Conservation (phyloP, 352 stramenopile species). For the Phytophthora foliorum region DNA sequence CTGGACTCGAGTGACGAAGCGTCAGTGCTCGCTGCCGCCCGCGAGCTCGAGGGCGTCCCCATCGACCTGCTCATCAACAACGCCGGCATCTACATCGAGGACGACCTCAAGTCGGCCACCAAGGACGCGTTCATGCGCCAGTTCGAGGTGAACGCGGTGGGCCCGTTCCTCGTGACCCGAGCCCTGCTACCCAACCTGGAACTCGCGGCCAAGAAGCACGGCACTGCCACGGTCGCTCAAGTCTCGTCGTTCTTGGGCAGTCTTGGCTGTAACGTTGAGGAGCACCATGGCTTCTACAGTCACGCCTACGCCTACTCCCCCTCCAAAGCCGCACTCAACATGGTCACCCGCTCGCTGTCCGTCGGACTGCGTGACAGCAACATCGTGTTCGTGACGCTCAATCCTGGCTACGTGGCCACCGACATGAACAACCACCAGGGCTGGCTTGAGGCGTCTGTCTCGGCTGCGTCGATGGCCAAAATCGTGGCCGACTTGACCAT, state of each 20-base stretch:
- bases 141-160: slow-evolving; percentile 1
- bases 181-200: background rate
- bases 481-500: slow-evolving; percentile 1
- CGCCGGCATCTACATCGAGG: background rate
- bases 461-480: background rate
- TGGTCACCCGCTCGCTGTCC: slow-evolving; percentile 1
- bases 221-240: background rate
- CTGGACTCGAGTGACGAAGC: background rate
- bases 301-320: background rate
- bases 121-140: slow-evolving; percentile 4
- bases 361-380: background rate
- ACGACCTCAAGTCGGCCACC: background rate
- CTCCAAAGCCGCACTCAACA: background rate
- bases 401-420: slow-evolving; percentile 4
- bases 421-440: slow-evolving; percentile 6
- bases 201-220: background rate
- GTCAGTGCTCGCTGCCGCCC: background rate
- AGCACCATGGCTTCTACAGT: background rate
- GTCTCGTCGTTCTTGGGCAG: background rate
- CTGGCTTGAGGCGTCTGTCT: background rate
- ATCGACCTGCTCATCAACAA: slow-evolving; percentile 14
- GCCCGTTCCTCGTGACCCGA: background rate
- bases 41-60: background rate
- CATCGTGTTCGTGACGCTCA: slow-evolving; percentile 2
- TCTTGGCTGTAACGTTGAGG: background rate